Base-by-base conservation (phyloP, 2,329 filamentous ascomycete species). In the Claviceps spartinae region DNA sequence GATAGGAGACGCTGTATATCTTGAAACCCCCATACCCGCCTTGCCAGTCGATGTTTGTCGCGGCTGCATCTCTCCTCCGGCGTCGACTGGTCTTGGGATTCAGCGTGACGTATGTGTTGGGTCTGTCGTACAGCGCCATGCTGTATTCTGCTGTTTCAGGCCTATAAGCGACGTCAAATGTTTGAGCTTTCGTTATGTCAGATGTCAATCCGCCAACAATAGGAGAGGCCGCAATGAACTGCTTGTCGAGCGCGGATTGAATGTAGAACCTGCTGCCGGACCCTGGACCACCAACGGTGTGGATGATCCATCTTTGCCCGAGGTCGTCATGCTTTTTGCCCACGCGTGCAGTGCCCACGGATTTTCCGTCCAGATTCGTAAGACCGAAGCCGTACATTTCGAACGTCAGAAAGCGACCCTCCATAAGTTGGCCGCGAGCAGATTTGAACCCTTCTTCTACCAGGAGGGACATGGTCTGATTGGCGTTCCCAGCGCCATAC, bases 391-490 rank as follows among this genome's bases (percentile, higher is more conserved):
- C 71, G 24, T 63, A 60, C 51, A 36, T 54, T 59, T 76, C 74
- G 52, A 78, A 75, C 2, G 72, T 71, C 16, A 79, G 64, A 57
- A 72, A 77, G 30, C 75, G 72, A 20, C 75, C 76, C 58, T 79
- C 76, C 11, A 73, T 78, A 22, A 78, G 62, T 20, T 69, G 63
- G 4, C 76, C 76, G 5, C 75, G 65, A n/a, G 74, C 67, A 42
- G 65, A 59, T 61, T 79, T 79, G 65, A 70, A 77, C 3, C 76
- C 76, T 45, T 75, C 64, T 57, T 79, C 76, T 47, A 67, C 65
- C 4, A 66, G 79, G 67, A 94, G 87, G 73, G 93, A 93, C 60
- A 95, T 84, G 66, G 94, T 86, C 71, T 94, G 76, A 62, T 94
- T 94, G 58, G 82, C 82, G 30, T 58, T 58, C 9, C 30, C 22